A percentile compares a stretch with the other conserved stretches of the same genome.
phyloP scores from a whole-genome alignment of 139 green algal species.

The Yamagishiella unicocca region DNA sequence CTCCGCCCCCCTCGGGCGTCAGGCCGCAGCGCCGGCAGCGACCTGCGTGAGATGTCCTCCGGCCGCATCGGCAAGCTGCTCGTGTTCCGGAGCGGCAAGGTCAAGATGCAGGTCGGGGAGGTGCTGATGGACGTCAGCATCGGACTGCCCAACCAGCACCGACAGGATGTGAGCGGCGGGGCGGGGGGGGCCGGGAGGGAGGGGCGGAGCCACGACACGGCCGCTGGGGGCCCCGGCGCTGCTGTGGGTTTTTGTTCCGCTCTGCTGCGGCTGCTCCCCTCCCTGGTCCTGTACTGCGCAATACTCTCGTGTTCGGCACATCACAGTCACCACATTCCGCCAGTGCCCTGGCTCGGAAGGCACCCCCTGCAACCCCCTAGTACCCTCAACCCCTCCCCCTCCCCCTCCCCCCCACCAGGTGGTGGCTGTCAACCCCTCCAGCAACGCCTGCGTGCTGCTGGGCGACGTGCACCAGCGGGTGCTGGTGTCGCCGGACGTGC shows the following conservation, averaged over 20 bases:
- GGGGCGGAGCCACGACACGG: neutral
- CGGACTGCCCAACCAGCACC: constrained; percentile 64
- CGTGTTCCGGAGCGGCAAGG: constrained; percentile 77
- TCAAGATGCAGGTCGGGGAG: constrained; percentile 77
- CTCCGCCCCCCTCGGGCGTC: no score
- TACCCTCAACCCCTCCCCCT: no score
- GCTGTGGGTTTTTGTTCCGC: no score
- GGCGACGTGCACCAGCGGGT: constrained; percentile 65
- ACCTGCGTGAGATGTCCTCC: constrained; percentile 50
- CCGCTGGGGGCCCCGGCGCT: no score
- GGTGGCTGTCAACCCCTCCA: constrained; percentile 53
- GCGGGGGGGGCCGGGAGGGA: neutral
- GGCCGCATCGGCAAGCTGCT: constrained; percentile 76
- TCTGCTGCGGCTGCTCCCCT: no score
- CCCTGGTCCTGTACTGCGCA: no score
- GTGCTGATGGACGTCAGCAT: constrained; percentile 77
- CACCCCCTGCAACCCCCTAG: no score
- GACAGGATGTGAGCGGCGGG: constrained; percentile 67
- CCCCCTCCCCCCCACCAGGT: constrained; percentile 44
- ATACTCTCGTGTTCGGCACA: no score
- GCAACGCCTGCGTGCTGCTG: constrained; percentile 64
- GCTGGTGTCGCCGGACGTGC: constrained; percentile 72
- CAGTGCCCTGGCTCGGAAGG: no score
- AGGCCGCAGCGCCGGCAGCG: constrained; percentile 10
- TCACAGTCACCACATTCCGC: no score